phyloP scores from a whole-genome alignment of 352 stramenopile species.

The Phytophthora sojae region DNA sequence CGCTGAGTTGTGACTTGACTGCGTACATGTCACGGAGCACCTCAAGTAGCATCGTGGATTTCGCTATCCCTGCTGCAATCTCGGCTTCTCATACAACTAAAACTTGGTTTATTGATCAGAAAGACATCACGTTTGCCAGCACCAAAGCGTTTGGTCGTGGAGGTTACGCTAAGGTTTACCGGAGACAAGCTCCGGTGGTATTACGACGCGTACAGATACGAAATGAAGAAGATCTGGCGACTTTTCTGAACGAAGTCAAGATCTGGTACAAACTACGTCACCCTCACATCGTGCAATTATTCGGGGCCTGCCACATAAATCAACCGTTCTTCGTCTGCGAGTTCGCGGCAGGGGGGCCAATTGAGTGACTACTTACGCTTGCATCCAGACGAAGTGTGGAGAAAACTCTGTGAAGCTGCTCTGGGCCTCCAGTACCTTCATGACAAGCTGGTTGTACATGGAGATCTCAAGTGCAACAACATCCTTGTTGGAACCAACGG shows the following conservation, averaged over 20 bases:
- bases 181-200: conserved; percentile 24
- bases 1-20: not conserved
- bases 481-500: conserved; percentile 7
- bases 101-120: conserved; percentile 1
- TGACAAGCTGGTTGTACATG: conserved; percentile 6
- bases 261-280: conserved; percentile 12
- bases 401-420: conserved; percentile 16
- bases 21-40: not conserved
- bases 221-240: not conserved
- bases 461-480: conserved; percentile 1
- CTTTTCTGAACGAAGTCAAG: conserved; percentile 9
- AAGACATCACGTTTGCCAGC: not conserved
- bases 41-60: not conserved
- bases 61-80: not conserved
- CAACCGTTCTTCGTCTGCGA: conserved; percentile 26
- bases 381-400: conserved; percentile 9
- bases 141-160: conserved; percentile 23
- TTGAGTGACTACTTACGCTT: conserved; percentile 4
- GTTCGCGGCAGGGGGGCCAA: conserved; percentile 4
- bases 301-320: conserved; percentile 10
- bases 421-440: conserved; percentile 17
- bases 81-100: not conserved
- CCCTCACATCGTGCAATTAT: conserved; percentile 11
- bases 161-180: conserved; percentile 25
- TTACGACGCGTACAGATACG: conserved; percentile 21